A percentile compares a stretch with the other conserved stretches of the same genome.
Evolutionary conservation across 2,329 filamentous ascomycete genomes (phyloP).

Genomic region (Thermoascus crustaceus): DNA sequence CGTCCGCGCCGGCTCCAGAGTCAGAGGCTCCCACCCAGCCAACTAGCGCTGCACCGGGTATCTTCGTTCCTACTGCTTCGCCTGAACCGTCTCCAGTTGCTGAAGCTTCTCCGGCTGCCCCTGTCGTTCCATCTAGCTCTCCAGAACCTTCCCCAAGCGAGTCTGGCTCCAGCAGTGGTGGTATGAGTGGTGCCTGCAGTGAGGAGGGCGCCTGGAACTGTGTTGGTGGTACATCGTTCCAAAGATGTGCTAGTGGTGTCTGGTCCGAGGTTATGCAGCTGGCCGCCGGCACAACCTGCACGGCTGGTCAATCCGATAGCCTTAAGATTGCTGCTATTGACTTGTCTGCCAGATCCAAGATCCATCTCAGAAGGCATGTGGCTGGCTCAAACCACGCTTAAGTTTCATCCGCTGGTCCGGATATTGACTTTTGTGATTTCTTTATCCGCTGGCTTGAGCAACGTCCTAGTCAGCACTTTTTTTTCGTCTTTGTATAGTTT

Average conservation of each 20-base stretch:
- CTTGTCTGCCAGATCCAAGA: slow-evolving; percentile 9
- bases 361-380: slow-evolving; percentile 6
- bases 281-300: slow-evolving; percentile 49
- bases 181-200: slow-evolving; percentile 40
- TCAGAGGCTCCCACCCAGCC: too few species aligned
- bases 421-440: too few species aligned
- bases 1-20: too few species aligned
- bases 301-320: slow-evolving; percentile 23
- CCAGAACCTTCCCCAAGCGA: slow-evolving; percentile 16
- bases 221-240: slow-evolving; percentile 48
- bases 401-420: background rate
- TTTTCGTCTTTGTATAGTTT: too few species aligned
- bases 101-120: slow-evolving; percentile 5
- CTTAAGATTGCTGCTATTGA: slow-evolving; percentile 16
- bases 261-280: slow-evolving; percentile 46
- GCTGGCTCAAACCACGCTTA: background rate
- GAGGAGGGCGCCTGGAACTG: slow-evolving; percentile 54
- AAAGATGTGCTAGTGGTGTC: slow-evolving; percentile 53
- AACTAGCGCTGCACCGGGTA: slow-evolving; percentile 7
- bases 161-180: slow-evolving; percentile 21
- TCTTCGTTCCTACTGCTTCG: slow-evolving; percentile 1
- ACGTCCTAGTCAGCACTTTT: too few species aligned
- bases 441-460: too few species aligned
- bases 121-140: slow-evolving; percentile 12
- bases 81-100: slow-evolving; percentile 4